phyloP scores from a whole-genome alignment of 257 asterid genomes.

The Galeopsis tetrahit region DNA sequence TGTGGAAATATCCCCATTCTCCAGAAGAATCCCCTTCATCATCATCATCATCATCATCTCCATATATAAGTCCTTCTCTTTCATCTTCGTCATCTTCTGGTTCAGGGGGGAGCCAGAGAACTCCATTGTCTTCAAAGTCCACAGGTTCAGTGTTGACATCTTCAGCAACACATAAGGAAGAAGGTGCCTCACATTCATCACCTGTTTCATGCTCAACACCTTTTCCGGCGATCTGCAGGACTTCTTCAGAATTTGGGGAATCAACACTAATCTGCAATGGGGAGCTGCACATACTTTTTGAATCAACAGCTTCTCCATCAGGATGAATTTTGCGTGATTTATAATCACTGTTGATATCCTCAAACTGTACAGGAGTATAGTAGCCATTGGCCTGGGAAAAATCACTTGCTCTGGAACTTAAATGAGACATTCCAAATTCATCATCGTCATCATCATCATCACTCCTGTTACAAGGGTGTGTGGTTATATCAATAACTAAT shows the following conservation, averaged over 20 bases:
- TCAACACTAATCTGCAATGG: constrained; percentile 47
- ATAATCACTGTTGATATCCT: constrained; percentile 56
- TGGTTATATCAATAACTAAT: constrained; percentile 23
- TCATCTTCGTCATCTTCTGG: constrained; percentile 98
- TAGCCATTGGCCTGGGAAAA: constrained; percentile 61
- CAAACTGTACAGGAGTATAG: constrained; percentile 55
- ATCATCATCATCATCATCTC: constrained; percentile 52
- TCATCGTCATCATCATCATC: constrained; percentile 77
- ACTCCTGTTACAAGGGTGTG: constrained; percentile 58
- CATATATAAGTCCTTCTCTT: constrained; percentile 63
- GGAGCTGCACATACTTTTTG: constrained; percentile 51
- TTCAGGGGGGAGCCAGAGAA: constrained; percentile 97
- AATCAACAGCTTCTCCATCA: constrained; percentile 59
- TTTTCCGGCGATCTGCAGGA: constrained; percentile 51
- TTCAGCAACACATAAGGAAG: constrained; percentile 73
- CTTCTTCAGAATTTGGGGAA: constrained; percentile 59
- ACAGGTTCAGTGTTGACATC: constrained; percentile 70
- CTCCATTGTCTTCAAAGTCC: constrained; percentile 90
- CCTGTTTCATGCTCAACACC: constrained; percentile 53
- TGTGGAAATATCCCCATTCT: constrained; percentile 76
- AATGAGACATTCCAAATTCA: constrained; percentile 57
- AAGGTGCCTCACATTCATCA: constrained; percentile 83
- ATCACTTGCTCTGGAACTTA: constrained; percentile 51
- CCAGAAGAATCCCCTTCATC: constrained; percentile 81
- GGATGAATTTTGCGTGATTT: constrained; percentile 63